Evolutionary conservation across 306 rosid species (phyloP), one percentile per base, ranked within the genome.

Genomic region (Cucurbita maxima): DNA sequence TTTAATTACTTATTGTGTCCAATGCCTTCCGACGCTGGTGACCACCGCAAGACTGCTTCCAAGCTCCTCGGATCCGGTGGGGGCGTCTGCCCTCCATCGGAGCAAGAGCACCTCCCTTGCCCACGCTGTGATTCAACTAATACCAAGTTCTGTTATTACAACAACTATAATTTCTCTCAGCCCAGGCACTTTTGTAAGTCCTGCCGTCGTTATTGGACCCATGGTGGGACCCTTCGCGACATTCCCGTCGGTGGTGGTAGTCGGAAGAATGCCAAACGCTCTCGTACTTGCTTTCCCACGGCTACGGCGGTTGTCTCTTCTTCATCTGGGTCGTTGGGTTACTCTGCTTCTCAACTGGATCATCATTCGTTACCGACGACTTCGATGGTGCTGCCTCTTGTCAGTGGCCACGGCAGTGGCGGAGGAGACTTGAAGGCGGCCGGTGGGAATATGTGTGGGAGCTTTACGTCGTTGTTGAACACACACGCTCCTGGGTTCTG

Each of bases 161-260:
- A 94, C 83, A 94, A 94, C 90, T 94, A 94, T 77, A 94, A 94
- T 82, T 88, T 84, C 91, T 94, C 99, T 10, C 99, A 94, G 86
- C 99, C 99, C 0, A 97, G 99, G 48, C 97, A 94, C 71, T 94
- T 94, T 83, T 94, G 99, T 86, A 94, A 94, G 79, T 74, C 92
- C 55, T 94, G 99, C 83, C 97, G 99, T n/a, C 96, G 99, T 25
- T 94, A 94, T 80, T 94, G 99, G 99, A 94, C 99, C 4, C 96
- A 91, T 19, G 99, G 99, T 0, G 99, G 99, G 7, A 91, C 99
- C 3, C 99, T 94, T 52, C 97, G 99, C 0, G 97, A 94, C 78
- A 94, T 94, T 53, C 99, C 99, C 5, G 84, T 94, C 50, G 99
- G 99, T 3, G 99, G 99, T 0, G 99, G 97, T 1, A 84, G 86